Percentiles rank a stretch among this genome's conserved stretches.
Conservation (phyloP, 768 basidiomycete species). For the Scleroderma citrinum region DNA sequence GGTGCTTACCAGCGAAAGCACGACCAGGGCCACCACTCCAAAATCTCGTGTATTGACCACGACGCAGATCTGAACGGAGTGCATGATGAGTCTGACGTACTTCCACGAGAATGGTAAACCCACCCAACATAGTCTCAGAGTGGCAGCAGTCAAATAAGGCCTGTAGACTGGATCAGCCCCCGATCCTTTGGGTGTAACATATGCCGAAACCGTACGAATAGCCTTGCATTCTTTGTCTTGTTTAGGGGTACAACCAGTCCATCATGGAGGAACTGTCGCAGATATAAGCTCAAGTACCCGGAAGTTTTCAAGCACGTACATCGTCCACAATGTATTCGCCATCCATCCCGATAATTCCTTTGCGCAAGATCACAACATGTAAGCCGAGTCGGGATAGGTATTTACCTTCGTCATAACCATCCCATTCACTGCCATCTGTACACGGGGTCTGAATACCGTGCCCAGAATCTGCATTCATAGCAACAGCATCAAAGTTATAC, state of each 20-base stretch:
- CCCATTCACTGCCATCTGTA: conserved; percentile 36
- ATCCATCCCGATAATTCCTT: conserved; percentile 18
- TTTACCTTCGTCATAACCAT: conserved; percentile 44
- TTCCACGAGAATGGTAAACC: not conserved
- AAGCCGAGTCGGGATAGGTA: not conserved
- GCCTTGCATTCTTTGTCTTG: conserved; percentile 11
- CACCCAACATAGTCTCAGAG: conserved; percentile 22
- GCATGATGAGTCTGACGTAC: not conserved
- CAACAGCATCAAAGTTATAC: not conserved
- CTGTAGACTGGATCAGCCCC: conserved; percentile 7
- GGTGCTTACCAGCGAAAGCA: conserved; percentile 10
- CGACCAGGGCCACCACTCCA: conserved; percentile 13
- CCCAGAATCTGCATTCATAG: conserved; percentile 11
- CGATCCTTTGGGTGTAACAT: not conserved
- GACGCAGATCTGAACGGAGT: conserved; percentile 14
- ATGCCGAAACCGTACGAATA: conserved; percentile 11
- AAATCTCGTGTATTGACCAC: conserved; percentile 9
- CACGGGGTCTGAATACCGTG: conserved; percentile 16
- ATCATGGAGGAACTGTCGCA: conserved; percentile 14
- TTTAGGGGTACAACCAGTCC: conserved; percentile 15
- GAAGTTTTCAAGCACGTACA: conserved; percentile 6
- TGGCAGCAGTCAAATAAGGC: conserved; percentile 28
- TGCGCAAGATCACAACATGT: not conserved
- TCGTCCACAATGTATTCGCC: conserved; percentile 18
- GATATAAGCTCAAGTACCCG: not conserved